Conservation (phyloP, 2,329 filamentous ascomycete genomes). For the Ilyonectria mors-panacis region DNA sequence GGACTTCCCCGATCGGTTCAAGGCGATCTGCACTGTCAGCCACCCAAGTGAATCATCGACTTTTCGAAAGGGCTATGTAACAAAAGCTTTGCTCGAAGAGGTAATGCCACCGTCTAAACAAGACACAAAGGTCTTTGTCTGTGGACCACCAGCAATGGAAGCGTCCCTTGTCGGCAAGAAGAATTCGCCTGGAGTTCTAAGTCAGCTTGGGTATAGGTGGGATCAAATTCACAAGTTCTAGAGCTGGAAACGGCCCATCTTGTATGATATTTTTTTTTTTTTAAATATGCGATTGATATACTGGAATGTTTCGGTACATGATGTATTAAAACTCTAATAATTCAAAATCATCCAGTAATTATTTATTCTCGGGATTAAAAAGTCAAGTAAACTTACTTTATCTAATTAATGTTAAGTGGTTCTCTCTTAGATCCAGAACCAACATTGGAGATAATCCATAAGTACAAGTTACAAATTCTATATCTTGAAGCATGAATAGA, state of each 20-base stretch:
- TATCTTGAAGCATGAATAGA: conserved; percentile 2
- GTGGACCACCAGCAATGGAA: conserved; percentile 79
- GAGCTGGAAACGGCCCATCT: background rate
- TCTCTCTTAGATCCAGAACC: no score
- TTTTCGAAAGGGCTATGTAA: conserved; percentile 70
- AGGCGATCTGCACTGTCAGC: conserved; percentile 71
- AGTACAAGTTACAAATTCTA: background rate
- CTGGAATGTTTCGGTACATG: no score
- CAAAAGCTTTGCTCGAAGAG: conserved; percentile 68
- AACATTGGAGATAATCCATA: background rate
- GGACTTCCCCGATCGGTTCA: conserved; percentile 69
- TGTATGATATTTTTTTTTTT: no score
- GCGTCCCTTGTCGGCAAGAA: conserved; percentile 65
- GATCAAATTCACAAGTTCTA: conserved; percentile 73
- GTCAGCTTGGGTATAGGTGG: conserved; percentile 70
- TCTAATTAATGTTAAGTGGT: no score
- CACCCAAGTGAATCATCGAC: conserved; percentile 58
- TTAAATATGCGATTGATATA: background rate
- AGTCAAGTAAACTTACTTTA: no score
- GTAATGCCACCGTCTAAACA: conserved; percentile 55
- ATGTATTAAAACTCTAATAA: background rate
- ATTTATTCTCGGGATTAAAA: no score
- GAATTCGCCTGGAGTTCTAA: conserved; percentile 64
- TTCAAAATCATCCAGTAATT: no score
- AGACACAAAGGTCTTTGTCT: conserved; percentile 75